Evolutionary conservation across 2,329 filamentous ascomycete genomes (phyloP).

Genomic region (Fusarium sp.): DNA sequence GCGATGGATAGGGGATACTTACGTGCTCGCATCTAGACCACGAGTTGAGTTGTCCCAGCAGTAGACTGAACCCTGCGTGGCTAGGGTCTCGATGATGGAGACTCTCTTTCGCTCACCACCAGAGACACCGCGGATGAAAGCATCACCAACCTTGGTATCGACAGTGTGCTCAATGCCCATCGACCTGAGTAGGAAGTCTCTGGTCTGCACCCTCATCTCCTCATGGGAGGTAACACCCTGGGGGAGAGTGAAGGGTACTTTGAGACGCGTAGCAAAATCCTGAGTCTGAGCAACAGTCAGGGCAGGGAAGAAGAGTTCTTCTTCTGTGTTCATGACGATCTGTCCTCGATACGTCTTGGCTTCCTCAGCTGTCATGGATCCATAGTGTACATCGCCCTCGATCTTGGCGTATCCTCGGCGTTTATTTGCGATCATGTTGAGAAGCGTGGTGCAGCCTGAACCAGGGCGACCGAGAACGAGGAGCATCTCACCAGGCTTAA

Average conservation of each 20-base stretch:
- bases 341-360: constrained; percentile 66
- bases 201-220: constrained; percentile 61
- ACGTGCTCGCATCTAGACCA: constrained; percentile 74
- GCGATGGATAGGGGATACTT: constrained; percentile 30
- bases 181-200: constrained; percentile 68
- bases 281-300: constrained; percentile 79
- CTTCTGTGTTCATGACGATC: constrained; percentile 79
- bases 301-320: constrained; percentile 74
- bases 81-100: constrained; percentile 74
- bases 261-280: constrained; percentile 75
- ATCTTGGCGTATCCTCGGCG: constrained; percentile 70
- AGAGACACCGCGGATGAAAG: constrained; percentile 74
- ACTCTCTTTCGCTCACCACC: constrained; percentile 78
- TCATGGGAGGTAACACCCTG: constrained; percentile 58
- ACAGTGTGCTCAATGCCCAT: constrained; percentile 71
- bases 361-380: constrained; percentile 62
- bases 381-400: constrained; percentile 70
- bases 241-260: constrained; percentile 65
- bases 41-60: constrained; percentile 78
- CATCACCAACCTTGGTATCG: constrained; percentile 77
- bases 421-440: constrained; percentile 77
- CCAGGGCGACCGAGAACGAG: constrained; percentile 77
- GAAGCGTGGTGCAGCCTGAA: constrained; percentile 77
- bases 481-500: constrained; percentile 80
- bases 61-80: constrained; percentile 69